Evolutionary conservation across 2,329 filamentous ascomycete genomes (phyloP).

Genomic region (Didymella glomerata): DNA sequence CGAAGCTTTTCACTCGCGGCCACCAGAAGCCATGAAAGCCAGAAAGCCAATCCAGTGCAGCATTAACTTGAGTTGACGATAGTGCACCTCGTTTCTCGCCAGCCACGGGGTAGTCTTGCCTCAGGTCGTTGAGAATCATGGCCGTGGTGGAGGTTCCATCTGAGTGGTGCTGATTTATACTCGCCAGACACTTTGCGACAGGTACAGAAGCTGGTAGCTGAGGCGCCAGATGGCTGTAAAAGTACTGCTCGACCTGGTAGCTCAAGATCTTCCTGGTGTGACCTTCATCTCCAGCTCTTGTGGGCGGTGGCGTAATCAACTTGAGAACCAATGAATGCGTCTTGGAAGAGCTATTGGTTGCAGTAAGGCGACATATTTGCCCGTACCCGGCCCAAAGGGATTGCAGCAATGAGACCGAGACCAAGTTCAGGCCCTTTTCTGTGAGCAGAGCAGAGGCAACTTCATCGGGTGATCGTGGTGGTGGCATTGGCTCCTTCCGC

Average conservation of each 20-base stretch:
- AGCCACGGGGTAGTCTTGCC: slow-evolving; percentile 62
- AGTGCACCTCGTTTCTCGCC: slow-evolving; percentile 64
- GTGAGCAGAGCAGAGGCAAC: slow-evolving; percentile 42
- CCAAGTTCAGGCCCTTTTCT: slow-evolving; percentile 34
- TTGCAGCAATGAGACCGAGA: slow-evolving; percentile 47
- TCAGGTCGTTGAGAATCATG: slow-evolving; percentile 67
- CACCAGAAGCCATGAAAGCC: slow-evolving; percentile 67
- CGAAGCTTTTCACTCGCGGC: slow-evolving; percentile 39
- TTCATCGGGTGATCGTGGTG: slow-evolving; percentile 24
- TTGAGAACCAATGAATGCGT: slow-evolving; percentile 63
- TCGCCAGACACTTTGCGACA: slow-evolving; percentile 61
- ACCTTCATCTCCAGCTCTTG: slow-evolving; percentile 61
- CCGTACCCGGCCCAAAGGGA: slow-evolving; percentile 60
- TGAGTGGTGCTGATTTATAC: slow-evolving; percentile 53
- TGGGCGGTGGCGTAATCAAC: slow-evolving; percentile 63
- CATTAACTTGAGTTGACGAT: slow-evolving; percentile 57
- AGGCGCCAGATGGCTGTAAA: slow-evolving; percentile 67
- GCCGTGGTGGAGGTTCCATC: slow-evolving; percentile 56
- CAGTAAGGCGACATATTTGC: slow-evolving; percentile 64
- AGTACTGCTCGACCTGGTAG: slow-evolving; percentile 72
- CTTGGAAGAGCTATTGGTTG: slow-evolving; percentile 36
- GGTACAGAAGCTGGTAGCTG: slow-evolving; percentile 55
- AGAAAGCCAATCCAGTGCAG: slow-evolving; percentile 69
- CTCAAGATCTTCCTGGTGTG: slow-evolving; percentile 72
- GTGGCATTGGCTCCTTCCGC: slow-evolving; percentile 50